Percentiles rank a stretch among this genome's conserved stretches.
Evolutionary conservation across 1,284 basidiomycete genomes (phyloP).

Genomic region (Dichomitus squalens): DNA sequence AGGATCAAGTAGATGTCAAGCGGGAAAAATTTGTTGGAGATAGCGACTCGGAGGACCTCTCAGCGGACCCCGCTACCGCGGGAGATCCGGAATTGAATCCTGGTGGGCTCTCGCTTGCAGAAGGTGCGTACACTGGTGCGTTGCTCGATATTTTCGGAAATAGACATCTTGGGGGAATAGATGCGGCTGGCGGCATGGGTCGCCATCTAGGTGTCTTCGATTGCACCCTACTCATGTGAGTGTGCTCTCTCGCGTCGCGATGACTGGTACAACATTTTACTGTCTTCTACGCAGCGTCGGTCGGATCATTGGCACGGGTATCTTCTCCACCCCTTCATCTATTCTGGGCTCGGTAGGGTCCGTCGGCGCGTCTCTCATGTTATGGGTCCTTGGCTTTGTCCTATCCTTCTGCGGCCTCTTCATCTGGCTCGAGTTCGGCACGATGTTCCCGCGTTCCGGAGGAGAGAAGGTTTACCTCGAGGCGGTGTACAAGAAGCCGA

Average conservation of each 20-base stretch:
- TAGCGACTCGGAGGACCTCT: slow-evolving; percentile 14
- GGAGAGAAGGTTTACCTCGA: slow-evolving; percentile 83
- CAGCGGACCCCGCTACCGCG: slow-evolving; percentile 1
- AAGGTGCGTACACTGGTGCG: slow-evolving; percentile 8
- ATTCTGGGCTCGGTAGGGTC: slow-evolving; percentile 67
- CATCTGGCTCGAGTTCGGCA: slow-evolving; percentile 76
- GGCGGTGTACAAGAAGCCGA: slow-evolving; percentile 65
- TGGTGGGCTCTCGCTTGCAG: slow-evolving; percentile 18
- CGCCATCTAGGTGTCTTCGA: slow-evolving; percentile 35
- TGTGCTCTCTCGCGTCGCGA: not conserved
- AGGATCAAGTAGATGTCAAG: slow-evolving; percentile 10
- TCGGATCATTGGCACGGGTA: slow-evolving; percentile 60
- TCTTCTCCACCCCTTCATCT: slow-evolving; percentile 64
- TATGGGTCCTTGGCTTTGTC: slow-evolving; percentile 72
- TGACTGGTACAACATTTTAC: not conserved
- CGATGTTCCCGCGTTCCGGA: slow-evolving; percentile 52
- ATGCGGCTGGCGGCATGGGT: slow-evolving; percentile 33
- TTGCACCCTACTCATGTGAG: slow-evolving; percentile 34
- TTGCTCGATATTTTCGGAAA: not conserved
- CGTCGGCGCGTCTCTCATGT: slow-evolving; percentile 60
- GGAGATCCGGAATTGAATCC: slow-evolving; percentile 19
- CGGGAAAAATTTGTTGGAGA: slow-evolving; percentile 9
- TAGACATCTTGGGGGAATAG: slow-evolving; percentile 7
- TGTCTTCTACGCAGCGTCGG: slow-evolving; percentile 43
- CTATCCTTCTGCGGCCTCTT: slow-evolving; percentile 66